These are phyloP conservation scores for Clarireedia monteithiana DNA, from an alignment of 2,329 filamentous ascomycete genomes.

Conservation along the genomic window DNA sequence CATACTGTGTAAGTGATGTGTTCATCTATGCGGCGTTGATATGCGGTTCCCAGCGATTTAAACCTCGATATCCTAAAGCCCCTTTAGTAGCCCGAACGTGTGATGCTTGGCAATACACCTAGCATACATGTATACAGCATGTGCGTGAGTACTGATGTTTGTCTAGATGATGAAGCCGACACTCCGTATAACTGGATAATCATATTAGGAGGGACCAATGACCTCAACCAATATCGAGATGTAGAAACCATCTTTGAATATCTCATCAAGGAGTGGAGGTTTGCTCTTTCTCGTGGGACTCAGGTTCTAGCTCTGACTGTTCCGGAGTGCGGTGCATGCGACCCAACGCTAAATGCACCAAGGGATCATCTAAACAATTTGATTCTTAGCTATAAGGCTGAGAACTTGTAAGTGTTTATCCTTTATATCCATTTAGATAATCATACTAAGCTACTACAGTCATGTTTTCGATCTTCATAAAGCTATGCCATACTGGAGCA, in stretches of 20 bases:
- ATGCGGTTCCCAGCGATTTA: not conserved
- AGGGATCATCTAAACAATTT: constrained; percentile 43
- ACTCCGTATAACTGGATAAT: constrained; percentile 48
- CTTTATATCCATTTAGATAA: not conserved
- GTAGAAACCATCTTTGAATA: constrained; percentile 39
- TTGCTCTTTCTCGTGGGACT: constrained; percentile 40
- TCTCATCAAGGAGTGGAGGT: constrained; percentile 43
- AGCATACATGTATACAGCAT: no score
- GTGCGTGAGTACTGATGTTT: not conserved
- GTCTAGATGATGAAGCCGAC: constrained; percentile 13
- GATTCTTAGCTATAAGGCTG: constrained; percentile 42
- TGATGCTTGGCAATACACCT: not conserved
- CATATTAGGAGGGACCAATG: constrained; percentile 58
- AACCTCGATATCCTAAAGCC: not conserved
- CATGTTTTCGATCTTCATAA: constrained; percentile 48
- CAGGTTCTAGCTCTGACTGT: constrained; percentile 58
- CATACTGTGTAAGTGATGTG: constrained; percentile 29
- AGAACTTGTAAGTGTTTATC: constrained; percentile 43
- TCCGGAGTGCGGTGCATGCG: constrained; percentile 38
- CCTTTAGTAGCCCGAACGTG: not conserved
- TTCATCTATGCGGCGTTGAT: not conserved
- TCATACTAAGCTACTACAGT: constrained; percentile 30
- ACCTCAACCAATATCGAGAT: constrained; percentile 37
- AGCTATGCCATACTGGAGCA: constrained; percentile 45
- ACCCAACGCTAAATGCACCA: constrained; percentile 27